Conservation (phyloP, 1,139 yeast genomes). For the Yamadazyma sp. region DNA sequence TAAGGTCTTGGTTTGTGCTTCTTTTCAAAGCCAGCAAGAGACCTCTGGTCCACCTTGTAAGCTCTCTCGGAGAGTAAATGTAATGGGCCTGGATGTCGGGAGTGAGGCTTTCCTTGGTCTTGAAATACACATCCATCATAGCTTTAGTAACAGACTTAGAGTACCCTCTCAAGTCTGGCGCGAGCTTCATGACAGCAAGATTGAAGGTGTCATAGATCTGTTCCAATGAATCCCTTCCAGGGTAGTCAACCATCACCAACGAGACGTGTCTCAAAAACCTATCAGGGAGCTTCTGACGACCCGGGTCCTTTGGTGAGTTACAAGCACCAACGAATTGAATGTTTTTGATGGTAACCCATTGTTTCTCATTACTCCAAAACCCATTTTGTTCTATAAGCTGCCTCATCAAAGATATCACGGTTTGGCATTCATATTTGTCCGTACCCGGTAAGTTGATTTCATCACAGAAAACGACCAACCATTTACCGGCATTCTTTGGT, state of each 20-base stretch:
- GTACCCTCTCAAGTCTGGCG: slow-evolving; percentile 63
- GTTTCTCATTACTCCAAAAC: slow-evolving; percentile 66
- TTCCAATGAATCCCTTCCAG: slow-evolving; percentile 59
- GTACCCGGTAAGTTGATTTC: slow-evolving; percentile 81
- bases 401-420: slow-evolving; percentile 71
- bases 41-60: slow-evolving; percentile 89
- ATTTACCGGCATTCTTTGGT: slow-evolving; percentile 65
- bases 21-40: slow-evolving; percentile 56
- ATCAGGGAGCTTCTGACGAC: slow-evolving; percentile 59
- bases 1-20: slow-evolving; percentile 28
- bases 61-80: slow-evolving; percentile 85
- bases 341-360: slow-evolving; percentile 67
- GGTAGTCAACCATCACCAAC: slow-evolving; percentile 78
- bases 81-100: slow-evolving; percentile 52
- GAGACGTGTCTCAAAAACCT: slow-evolving; percentile 72
- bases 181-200: slow-evolving; percentile 56
- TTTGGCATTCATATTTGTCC: slow-evolving; percentile 78
- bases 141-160: slow-evolving; percentile 56
- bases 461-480: slow-evolving; percentile 88
- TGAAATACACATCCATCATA: slow-evolving; percentile 63
- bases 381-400: slow-evolving; percentile 75
- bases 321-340: slow-evolving; percentile 94
- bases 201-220: slow-evolving; percentile 69
- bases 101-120: slow-evolving; percentile 43
- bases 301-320: slow-evolving; percentile 83